phyloP scores from a whole-genome alignment of 2,329 filamentous ascomycete genomes.

The Neonectria magnoliae region DNA sequence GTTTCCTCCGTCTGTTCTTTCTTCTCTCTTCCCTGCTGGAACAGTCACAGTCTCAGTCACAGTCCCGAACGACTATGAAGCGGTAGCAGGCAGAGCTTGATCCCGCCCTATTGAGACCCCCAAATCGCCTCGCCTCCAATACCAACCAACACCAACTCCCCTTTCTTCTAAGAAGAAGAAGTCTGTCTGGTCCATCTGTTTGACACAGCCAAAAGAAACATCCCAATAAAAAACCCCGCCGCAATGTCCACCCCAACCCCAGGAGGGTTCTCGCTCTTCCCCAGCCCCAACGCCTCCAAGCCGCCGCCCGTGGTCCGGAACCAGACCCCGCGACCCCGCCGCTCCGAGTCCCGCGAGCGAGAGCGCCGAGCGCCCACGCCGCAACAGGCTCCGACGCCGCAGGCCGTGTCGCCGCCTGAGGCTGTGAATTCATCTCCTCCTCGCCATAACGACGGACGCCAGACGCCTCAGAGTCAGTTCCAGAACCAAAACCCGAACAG shows the following conservation, averaged over 20 bases:
- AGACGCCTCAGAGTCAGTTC: constrained; percentile 42
- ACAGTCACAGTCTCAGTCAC: no score
- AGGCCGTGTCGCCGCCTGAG: constrained; percentile 26
- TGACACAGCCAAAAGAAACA: constrained; percentile 28
- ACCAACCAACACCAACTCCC: constrained; percentile 3
- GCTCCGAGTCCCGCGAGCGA: constrained; percentile 51
- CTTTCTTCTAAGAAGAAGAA: constrained; percentile 44
- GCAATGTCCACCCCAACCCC: constrained; percentile 54
- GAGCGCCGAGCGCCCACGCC: constrained; percentile 49
- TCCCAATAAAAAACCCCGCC: constrained; percentile 2
- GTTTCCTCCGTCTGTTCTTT: neutral
- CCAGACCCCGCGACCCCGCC: constrained; percentile 52
- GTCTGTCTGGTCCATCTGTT: constrained; percentile 27
- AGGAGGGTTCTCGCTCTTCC: constrained; percentile 67
- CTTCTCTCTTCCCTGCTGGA: constrained; percentile 7
- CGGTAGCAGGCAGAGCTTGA: constrained; percentile 37
- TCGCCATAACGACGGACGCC: constrained; percentile 39
- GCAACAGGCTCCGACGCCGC: constrained; percentile 44
- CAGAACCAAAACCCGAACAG: constrained; percentile 46
- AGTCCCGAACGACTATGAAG: constrained; percentile 36
- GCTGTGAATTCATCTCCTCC: constrained; percentile 27
- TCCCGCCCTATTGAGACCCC: constrained; percentile 30
- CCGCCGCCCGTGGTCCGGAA: constrained; percentile 48
- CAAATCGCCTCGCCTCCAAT: neutral
- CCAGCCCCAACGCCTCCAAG: constrained; percentile 56